Conservation (phyloP, 352 stramenopile species). For the Hyaloperonospora arabidopsidis region DNA sequence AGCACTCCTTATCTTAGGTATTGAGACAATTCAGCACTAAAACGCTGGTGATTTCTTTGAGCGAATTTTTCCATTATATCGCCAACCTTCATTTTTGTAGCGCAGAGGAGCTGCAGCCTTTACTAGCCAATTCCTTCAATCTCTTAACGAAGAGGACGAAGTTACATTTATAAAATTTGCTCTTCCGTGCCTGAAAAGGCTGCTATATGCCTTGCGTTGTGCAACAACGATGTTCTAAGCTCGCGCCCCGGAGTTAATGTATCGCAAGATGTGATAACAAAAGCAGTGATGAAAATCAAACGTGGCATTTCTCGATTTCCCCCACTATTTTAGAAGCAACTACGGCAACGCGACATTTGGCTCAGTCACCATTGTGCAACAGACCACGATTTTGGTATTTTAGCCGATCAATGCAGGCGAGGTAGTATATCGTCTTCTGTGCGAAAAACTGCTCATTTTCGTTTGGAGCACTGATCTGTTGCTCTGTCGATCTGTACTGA, state of each 20-base stretch:
- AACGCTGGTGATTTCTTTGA: conserved; percentile 55
- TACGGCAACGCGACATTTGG: background rate
- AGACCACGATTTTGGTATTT: conserved; percentile 38
- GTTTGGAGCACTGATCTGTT: conserved; percentile 37
- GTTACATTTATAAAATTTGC: conserved; percentile 47
- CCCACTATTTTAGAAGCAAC: conserved; percentile 28
- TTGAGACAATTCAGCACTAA: conserved; percentile 28
- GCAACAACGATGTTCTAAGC: conserved; percentile 33
- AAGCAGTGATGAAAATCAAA: conserved; percentile 53
- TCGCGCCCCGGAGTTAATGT: conserved; percentile 31
- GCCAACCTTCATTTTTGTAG: conserved; percentile 48
- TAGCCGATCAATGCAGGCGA: conserved; percentile 30
- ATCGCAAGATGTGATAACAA: conserved; percentile 53
- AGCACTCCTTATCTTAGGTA: conserved; percentile 33
- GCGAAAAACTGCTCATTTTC: conserved; percentile 40
- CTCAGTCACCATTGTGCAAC: conserved; percentile 7
- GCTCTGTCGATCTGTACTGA: conserved; percentile 26
- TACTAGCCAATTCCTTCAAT: conserved; percentile 63
- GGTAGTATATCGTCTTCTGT: conserved; percentile 32
- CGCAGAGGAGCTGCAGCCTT: conserved; percentile 55
- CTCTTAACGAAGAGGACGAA: conserved; percentile 50
- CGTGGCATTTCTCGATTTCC: conserved; percentile 43
- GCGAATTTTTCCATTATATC: conserved; percentile 63
- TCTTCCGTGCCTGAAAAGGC: conserved; percentile 55
- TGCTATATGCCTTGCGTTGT: conserved; percentile 53